A percentile compares a stretch with the other conserved stretches of the same genome.
Conservation (phyloP, 2,329 filamentous ascomycete species). For the Lasiodiplodia hormozganensis region DNA sequence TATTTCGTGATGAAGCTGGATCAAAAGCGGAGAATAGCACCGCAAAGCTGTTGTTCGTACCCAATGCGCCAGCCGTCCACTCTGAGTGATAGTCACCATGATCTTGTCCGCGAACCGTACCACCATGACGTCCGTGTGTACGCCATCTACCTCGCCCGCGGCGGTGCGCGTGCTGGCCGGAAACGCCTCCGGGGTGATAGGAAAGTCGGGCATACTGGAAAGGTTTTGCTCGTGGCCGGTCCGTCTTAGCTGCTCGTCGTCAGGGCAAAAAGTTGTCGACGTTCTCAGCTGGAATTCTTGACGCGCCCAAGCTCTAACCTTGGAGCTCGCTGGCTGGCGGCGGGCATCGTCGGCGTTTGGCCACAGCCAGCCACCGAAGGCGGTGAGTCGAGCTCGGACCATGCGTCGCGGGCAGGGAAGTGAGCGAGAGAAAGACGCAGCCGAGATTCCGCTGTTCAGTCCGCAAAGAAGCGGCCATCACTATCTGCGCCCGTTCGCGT, state of each 20-base stretch:
- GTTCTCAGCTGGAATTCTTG: background rate
- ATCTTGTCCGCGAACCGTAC: conserved; percentile 89
- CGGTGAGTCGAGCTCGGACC: conserved; percentile 11
- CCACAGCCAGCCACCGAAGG: conserved; percentile 2
- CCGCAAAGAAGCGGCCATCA: background rate
- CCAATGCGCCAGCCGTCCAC: conserved; percentile 89
- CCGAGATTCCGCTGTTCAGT: background rate
- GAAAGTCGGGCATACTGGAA: conserved; percentile 32
- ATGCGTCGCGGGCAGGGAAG: background rate
- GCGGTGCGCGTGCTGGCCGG: conserved; percentile 66
- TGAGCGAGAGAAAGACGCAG: background rate
- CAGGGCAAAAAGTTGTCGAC: too few species aligned
- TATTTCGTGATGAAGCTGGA: background rate
- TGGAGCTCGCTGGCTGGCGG: background rate
- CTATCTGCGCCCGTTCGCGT: background rate
- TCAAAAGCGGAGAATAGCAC: background rate
- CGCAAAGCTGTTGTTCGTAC: conserved; percentile 57
- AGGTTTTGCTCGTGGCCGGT: background rate
- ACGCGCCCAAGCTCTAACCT: background rate
- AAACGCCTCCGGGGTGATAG: conserved; percentile 60
- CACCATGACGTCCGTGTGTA: conserved; percentile 74
- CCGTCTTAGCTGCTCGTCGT: background rate
- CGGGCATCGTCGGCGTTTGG: conserved; percentile 10
- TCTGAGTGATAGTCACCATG: conserved; percentile 85
- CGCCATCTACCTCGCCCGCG: conserved; percentile 68